A percentile compares a stretch with the other conserved stretches of the same genome.
Conservation (phyloP, 2,329 filamentous ascomycete genomes). For the Acrodontium crateriforme region DNA sequence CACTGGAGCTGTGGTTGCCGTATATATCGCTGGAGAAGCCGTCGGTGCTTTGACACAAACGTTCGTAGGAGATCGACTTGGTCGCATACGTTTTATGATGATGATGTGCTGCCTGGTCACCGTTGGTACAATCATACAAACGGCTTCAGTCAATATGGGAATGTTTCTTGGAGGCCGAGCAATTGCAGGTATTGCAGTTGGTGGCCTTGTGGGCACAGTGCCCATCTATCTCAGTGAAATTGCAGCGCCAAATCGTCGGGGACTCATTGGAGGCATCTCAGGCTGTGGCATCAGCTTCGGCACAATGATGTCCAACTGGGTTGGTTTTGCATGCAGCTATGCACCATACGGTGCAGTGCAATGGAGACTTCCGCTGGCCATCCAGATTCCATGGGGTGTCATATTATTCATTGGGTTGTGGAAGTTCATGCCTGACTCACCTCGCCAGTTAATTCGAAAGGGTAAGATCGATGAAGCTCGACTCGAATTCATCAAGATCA, state of each 20-base stretch:
- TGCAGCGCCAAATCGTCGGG: conserved; percentile 30
- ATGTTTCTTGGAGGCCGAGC: conserved; percentile 20
- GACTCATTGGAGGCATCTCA: conserved; percentile 36
- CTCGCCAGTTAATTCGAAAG: conserved; percentile 38
- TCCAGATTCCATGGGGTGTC: conserved; percentile 44
- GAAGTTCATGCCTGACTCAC: conserved; percentile 44
- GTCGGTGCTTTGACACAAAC: conserved; percentile 39
- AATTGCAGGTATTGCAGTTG: conserved; percentile 18
- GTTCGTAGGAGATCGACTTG: conserved; percentile 35
- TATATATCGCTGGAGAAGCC: conserved; percentile 46
- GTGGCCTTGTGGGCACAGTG: conserved; percentile 30
- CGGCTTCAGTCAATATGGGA: conserved; percentile 35
- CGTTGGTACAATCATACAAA: conserved; percentile 40
- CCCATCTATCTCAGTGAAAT: conserved; percentile 45
- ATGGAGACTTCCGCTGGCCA: conserved; percentile 41
- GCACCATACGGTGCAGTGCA: conserved; percentile 39
- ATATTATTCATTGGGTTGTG: conserved; percentile 40
- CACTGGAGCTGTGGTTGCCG: conserved; percentile 43
- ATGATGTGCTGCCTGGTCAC: conserved; percentile 42
- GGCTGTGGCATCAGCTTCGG: conserved; percentile 43
- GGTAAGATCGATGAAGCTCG: conserved; percentile 37
- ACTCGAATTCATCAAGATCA: conserved; percentile 34
- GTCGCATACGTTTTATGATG: conserved; percentile 24
- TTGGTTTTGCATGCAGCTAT: conserved; percentile 41
- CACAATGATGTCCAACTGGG: conserved; percentile 44